Conservation (phyloP, 2,329 filamentous ascomycete genomes). For the Cercospora brassicicola region DNA sequence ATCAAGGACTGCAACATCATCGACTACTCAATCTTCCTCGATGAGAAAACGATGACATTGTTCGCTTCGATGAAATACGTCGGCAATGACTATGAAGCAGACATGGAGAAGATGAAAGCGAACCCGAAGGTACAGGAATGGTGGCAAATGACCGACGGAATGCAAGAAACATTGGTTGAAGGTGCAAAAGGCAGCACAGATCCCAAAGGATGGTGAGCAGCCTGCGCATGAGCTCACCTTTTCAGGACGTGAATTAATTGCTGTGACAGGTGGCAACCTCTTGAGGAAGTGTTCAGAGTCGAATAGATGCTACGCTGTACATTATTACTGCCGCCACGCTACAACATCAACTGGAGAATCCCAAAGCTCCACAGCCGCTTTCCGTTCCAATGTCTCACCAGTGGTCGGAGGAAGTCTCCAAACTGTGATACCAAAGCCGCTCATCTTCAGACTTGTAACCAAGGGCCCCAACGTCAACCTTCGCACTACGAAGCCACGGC, state of each 20-base stretch:
- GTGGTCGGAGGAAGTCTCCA: constrained; percentile 39
- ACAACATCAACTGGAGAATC: constrained; percentile 40
- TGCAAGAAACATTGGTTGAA: constrained; percentile 63
- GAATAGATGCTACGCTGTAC: background rate
- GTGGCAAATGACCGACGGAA: constrained; percentile 67
- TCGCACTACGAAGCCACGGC: constrained; percentile 37
- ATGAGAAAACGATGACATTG: constrained; percentile 61
- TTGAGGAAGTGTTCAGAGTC: constrained; percentile 68
- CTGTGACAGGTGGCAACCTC: constrained; percentile 52
- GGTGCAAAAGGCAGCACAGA: constrained; percentile 61
- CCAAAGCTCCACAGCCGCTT: constrained; percentile 38
- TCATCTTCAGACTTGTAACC: constrained; percentile 43
- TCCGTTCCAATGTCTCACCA: constrained; percentile 34
- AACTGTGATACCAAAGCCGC: constrained; percentile 42
- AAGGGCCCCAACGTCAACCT: constrained; percentile 39
- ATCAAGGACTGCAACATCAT: constrained; percentile 73
- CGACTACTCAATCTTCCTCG: constrained; percentile 75
- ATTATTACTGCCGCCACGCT: constrained; percentile 40
- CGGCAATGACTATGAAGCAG: constrained; percentile 68
- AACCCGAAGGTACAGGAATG: constrained; percentile 67
- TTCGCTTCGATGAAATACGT: constrained; percentile 78
- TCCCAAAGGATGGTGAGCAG: constrained; percentile 55
- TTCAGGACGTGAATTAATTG: no score
- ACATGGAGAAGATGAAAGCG: constrained; percentile 74
- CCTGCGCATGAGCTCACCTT: no score